Evolutionary conservation across 1,284 basidiomycete genomes (phyloP).

Genomic region (Ceratobasidium sp.): DNA sequence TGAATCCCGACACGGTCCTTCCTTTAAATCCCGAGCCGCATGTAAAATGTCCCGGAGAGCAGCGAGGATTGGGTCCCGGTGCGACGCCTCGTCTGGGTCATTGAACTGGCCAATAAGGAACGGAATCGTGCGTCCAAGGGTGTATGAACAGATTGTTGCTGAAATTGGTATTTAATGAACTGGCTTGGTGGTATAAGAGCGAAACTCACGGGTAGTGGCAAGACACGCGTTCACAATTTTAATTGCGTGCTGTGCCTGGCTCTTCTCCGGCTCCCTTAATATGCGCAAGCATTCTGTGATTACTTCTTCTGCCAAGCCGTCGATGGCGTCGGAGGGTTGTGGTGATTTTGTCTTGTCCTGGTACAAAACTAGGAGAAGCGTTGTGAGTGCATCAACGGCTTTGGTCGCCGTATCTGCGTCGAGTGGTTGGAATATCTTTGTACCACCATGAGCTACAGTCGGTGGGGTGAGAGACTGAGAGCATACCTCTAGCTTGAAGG

Average conservation of each 20-base stretch:
- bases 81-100: slow-evolving; percentile 75
- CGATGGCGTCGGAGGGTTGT: slow-evolving; percentile 56
- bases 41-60: slow-evolving; percentile 57
- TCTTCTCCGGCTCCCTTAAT: slow-evolving; percentile 88
- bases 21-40: slow-evolving; percentile 50
- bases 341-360: slow-evolving; percentile 51
- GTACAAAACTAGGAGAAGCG: slow-evolving; percentile 77
- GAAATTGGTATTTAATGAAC: slow-evolving; percentile 30
- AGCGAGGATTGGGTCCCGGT: slow-evolving; percentile 74
- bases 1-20: slow-evolving; percentile 50
- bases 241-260: slow-evolving; percentile 81
- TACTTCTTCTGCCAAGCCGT: slow-evolving; percentile 72
- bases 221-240: slow-evolving; percentile 80
- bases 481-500: slow-evolving; percentile 82
- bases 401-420: slow-evolving; percentile 74
- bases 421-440: slow-evolving; percentile 87
- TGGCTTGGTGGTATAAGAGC: slow-evolving; percentile 42
- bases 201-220: slow-evolving; percentile 70
- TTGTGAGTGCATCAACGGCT: slow-evolving; percentile 72
- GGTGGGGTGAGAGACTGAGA: not conserved
- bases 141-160: slow-evolving; percentile 76
- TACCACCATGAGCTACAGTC: not conserved
- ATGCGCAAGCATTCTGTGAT: slow-evolving; percentile 80
- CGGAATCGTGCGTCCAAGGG: slow-evolving; percentile 69
- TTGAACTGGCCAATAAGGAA: slow-evolving; percentile 78